Evolutionary conservation across 2,329 filamentous ascomycete species (phyloP), one percentile per base, ranked within the genome.

Genomic region (Sclerotinia spermophila): DNA sequence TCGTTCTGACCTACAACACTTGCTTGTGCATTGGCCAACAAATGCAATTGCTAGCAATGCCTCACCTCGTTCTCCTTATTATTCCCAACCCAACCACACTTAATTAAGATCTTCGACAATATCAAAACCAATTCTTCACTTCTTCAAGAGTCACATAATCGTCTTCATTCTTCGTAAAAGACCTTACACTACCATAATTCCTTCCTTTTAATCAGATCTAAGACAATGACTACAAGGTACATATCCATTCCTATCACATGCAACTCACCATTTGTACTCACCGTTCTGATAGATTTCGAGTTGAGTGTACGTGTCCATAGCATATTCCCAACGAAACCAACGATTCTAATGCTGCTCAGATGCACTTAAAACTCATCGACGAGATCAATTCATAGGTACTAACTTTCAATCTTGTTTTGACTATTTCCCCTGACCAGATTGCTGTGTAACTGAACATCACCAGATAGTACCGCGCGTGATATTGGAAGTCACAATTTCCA

Each of bases 361-460:
- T 83, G 85, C 86, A 61, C 84, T 87, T 78, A 89, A 97, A 86
- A 95, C 94, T 67, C 94, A 97, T 83, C 88, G 94, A 69, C 86
- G 94, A 79, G 94, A 97, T 80, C 94, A 97, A 81, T 89, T 97
- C 77, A 93, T 94, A 81, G 86, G 92, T 91, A 83, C 71, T 81
- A 53, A 44, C 27, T 51, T 27, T 27, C 45, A 38, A 53, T 40
- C n/a, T 53, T 65, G 2, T 27, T 51, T 65, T 15, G 45, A 56
- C 38, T 6, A 35, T 42, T 35, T 13, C 19, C 27, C 21, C 53
- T 72, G 5, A 5, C 3, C n/a, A 17, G 27, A 24, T 5, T 35
- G 27, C 27, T 62, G 44, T 62, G 27, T n/a, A 33, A 59, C n/a
- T 40, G 35, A 59, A n/a, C 21, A 59, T 5, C 21, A 24, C 21